Conservation (phyloP, 129 eudicot species). For the Tanacetum coccineum region DNA sequence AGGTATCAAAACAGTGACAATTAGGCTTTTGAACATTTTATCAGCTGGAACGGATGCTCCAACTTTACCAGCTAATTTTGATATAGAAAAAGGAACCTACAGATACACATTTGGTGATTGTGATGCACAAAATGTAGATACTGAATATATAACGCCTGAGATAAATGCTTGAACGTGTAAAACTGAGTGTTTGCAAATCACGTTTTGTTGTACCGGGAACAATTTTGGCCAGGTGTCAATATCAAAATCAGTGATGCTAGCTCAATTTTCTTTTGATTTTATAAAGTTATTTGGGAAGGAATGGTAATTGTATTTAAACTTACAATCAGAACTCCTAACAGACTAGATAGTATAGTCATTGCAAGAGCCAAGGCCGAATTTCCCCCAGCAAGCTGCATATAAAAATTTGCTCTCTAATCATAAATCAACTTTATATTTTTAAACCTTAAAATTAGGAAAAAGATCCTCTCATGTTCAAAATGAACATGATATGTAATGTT, state of each 20-base stretch:
- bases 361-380: constrained; percentile 93
- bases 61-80: constrained; percentile 71
- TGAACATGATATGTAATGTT: too few relatives aligned
- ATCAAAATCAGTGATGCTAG: neutral
- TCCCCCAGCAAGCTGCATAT: constrained; percentile 86
- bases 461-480: too few relatives aligned
- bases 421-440: constrained; percentile 2
- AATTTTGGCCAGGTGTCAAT: neutral
- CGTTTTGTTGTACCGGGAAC: neutral
- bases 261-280: neutral
- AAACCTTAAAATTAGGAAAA: neutral
- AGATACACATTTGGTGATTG: constrained; percentile 3
- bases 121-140: neutral
- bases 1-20: constrained; percentile 67
- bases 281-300: constrained; percentile 6
- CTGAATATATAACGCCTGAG: neutral
- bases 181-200: too few relatives aligned
- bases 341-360: constrained; percentile 78
- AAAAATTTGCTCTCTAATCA: constrained; percentile 24
- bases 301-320: constrained; percentile 32
- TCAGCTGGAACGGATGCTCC: constrained; percentile 79
- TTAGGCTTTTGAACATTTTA: constrained; percentile 69
- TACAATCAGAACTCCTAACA: constrained; percentile 79
- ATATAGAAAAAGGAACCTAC: constrained; percentile 82
- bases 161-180: neutral